phyloP scores from a whole-genome alignment of 2,329 filamentous ascomycete genomes.

The Furcasterigmium furcatum region DNA sequence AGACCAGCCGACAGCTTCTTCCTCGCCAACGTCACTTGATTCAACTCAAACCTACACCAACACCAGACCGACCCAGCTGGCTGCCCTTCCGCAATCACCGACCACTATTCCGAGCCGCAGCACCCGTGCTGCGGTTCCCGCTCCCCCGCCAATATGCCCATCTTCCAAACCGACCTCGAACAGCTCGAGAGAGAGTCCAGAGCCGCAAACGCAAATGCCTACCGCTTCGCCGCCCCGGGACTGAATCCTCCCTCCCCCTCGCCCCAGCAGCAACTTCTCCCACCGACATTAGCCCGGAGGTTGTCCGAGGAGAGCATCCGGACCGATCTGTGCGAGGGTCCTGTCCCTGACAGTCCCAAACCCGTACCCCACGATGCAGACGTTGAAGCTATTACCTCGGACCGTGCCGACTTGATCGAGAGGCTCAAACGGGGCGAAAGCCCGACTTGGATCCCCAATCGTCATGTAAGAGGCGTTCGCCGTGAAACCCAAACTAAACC shows the following conservation, averaged over 20 bases:
- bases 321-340: slow-evolving; percentile 60
- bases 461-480: slow-evolving; percentile 46
- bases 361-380: slow-evolving; percentile 24
- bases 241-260: neutral
- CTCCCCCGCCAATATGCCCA: slow-evolving; percentile 45
- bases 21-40: neutral
- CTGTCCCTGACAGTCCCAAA: slow-evolving; percentile 39
- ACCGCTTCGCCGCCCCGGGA: neutral
- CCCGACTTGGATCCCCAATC: slow-evolving; percentile 68
- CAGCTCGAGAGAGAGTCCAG: slow-evolving; percentile 20
- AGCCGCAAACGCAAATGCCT: neutral
- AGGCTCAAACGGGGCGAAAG: slow-evolving; percentile 77
- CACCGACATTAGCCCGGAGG: slow-evolving; percentile 23
- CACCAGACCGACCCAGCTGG: neutral
- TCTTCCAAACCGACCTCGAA: slow-evolving; percentile 51
- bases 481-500: slow-evolving; percentile 2
- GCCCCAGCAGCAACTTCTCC: slow-evolving; percentile 3
- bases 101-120: slow-evolving; percentile 14
- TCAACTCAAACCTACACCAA: no score
- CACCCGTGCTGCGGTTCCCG: slow-evolving; percentile 27
- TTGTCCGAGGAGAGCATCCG: slow-evolving; percentile 59
- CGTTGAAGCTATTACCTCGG: slow-evolving; percentile 36
- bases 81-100: neutral
- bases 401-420: slow-evolving; percentile 78
- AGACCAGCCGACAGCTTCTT: neutral